A percentile compares a stretch with the other conserved stretches of the same genome.
Evolutionary conservation across 2,329 filamentous ascomycete species (phyloP).

Genomic region (Fonsecaea pugnacius): DNA sequence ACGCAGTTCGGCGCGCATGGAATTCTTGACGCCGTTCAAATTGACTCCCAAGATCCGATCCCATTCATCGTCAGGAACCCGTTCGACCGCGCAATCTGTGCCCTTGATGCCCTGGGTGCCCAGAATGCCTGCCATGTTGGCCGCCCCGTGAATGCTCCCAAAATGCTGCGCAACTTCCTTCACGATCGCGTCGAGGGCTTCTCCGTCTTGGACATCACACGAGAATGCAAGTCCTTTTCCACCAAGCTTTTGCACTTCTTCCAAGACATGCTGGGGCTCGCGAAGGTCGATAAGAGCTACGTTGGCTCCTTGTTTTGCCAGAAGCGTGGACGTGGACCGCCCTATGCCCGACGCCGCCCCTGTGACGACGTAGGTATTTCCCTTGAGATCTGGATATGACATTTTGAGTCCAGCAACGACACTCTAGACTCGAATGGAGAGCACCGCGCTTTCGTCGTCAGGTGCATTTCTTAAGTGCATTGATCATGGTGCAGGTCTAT

Average conservation of each 20-base stretch:
- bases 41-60: slow-evolving; percentile 18
- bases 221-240: background rate
- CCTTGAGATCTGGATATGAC: slow-evolving; percentile 6
- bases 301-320: slow-evolving; percentile 1
- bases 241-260: background rate
- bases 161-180: slow-evolving; percentile 1
- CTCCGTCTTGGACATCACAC: background rate
- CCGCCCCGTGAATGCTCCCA: slow-evolving; percentile 6
- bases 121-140: slow-evolving; percentile 9
- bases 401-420: background rate
- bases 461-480: background rate
- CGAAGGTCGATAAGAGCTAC: slow-evolving; percentile 4
- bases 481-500: too few relatives aligned
- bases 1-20: slow-evolving; percentile 15
- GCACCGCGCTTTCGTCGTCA: background rate
- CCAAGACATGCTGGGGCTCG: slow-evolving; percentile 6
- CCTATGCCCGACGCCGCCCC: slow-evolving; percentile 1
- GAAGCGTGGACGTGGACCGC: slow-evolving; percentile 1
- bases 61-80: slow-evolving; percentile 7
- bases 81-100: background rate
- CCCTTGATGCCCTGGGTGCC: slow-evolving; percentile 3
- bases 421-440: background rate
- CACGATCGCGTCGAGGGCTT: slow-evolving; percentile 5
- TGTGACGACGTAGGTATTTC: background rate
- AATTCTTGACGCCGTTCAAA: slow-evolving; percentile 22